These are phyloP conservation scores for Phytomonas francai DNA, from an alignment of 208 protist species.

Conservation along the genomic window DNA sequence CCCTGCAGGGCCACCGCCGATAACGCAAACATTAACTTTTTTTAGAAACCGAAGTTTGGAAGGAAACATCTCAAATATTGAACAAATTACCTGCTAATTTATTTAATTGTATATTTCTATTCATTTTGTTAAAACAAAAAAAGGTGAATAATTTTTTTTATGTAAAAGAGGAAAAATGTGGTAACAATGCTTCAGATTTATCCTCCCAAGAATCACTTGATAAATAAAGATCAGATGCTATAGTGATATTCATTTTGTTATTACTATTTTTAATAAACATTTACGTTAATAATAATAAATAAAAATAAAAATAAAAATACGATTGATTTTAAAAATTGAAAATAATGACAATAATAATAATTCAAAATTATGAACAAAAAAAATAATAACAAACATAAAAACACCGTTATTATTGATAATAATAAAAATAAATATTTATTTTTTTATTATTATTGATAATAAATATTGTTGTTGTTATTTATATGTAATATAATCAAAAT, in stretches of 20 bases:
- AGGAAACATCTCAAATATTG: slow-evolving; percentile 2
- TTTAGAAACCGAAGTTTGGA: slow-evolving; percentile 14
- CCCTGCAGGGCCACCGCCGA: slow-evolving; percentile 81
- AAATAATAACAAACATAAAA: background rate
- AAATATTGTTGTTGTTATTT: slow-evolving; percentile 4
- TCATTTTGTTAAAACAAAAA: slow-evolving; percentile 8
- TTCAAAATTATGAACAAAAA: background rate
- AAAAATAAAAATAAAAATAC: background rate
- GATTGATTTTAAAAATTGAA: slow-evolving; percentile 8
- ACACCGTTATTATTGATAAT: background rate
- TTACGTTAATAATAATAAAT: background rate
- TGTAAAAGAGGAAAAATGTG: slow-evolving; percentile 10
- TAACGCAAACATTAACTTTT: slow-evolving; percentile 81
- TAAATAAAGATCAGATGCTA: background rate
- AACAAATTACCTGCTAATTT: background rate
- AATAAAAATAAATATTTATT: background rate
- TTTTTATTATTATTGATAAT: background rate
- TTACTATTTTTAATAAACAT: slow-evolving; percentile 10
- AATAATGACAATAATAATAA: slow-evolving; percentile 4
- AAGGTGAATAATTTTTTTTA: slow-evolving; percentile 11
- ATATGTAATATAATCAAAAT: background rate
- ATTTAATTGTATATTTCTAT: background rate
- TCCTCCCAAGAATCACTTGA: background rate
- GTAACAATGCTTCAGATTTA: slow-evolving; percentile 13
- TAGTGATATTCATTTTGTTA: slow-evolving; percentile 4